These are phyloP conservation scores for Ophiostoma piceae DNA, from an alignment of 2,329 filamentous ascomycete genomes.

Conservation along the genomic window DNA sequence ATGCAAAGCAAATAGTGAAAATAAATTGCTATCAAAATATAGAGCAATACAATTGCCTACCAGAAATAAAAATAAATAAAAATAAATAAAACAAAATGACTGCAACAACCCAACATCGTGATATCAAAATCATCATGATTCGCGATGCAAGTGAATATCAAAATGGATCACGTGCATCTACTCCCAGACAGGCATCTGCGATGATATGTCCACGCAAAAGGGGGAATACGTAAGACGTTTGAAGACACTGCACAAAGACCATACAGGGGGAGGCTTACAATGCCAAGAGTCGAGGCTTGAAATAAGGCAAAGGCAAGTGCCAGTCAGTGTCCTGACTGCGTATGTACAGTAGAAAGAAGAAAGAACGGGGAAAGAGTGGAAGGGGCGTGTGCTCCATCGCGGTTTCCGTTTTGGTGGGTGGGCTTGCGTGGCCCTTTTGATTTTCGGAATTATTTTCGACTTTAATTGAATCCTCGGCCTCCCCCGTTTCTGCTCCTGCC, in stretches of 20 bases:
- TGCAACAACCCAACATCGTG: background rate
- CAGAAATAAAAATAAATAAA: too few species aligned
- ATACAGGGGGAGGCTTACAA: background rate
- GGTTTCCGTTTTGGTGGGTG: slow-evolving; percentile 12
- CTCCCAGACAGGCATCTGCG: background rate
- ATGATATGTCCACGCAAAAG: background rate
- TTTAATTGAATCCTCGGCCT: background rate
- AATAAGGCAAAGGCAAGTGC: slow-evolving; percentile 2
- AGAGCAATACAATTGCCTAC: too few species aligned
- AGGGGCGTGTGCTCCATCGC: slow-evolving; percentile 1
- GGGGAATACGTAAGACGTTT: slow-evolving; percentile 1
- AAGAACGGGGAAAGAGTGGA: background rate
- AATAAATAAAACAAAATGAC: background rate
- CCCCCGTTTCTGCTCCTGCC: background rate
- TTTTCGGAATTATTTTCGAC: background rate
- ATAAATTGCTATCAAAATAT: too few species aligned
- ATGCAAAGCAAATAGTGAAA: too few species aligned
- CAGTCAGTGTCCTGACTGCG: background rate
- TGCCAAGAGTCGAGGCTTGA: background rate
- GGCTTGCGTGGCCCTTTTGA: slow-evolving; percentile 22
- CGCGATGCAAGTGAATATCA: background rate
- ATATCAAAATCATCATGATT: background rate
- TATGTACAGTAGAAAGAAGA: too few species aligned
- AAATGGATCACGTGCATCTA: background rate
- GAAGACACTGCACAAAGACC: background rate